Evolutionary conservation across 2,329 filamentous ascomycete species (phyloP), one percentile per base, ranked within the genome.

Genomic region (Verticillium tricorpus): DNA sequence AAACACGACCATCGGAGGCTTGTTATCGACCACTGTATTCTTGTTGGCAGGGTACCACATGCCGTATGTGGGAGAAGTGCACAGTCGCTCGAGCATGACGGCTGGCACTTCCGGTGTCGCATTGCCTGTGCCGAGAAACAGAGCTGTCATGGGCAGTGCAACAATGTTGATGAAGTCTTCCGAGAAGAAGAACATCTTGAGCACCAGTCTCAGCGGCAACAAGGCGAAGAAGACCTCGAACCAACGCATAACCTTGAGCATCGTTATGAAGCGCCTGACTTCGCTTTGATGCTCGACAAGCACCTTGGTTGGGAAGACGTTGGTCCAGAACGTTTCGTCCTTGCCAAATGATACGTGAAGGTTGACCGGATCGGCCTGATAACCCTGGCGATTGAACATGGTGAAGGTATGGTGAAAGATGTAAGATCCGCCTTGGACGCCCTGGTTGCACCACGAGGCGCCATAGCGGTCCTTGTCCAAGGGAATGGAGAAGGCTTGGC

Each of bases 121-220:
- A 63, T 90, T 90, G 2, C 88, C 87, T 0, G 88, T 90, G 1
- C 89, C 89, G 0, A 91, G 76, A 69, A 91, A 90, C 6, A 76
- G 67, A 1, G 74, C 74, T 2, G 74, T 75, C 73, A 76, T 76
- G 7, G 74, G 73, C 0, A 91, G 75, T 0, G 89, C 88, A 31
- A 90, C 80, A 72, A 90, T 84, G 67, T 90, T 87, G 19, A 82
- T 82, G 67, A 91, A 91, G 60, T 89, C 87, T 9, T 83, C 78
- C 45, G 81, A 87, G 72, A 90, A 90, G 56, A 82, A 76, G 72
- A 89, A 90, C 57, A 90, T 73, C 67, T 83, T 84, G 68, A 90
- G 79, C 65, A 90, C 78, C 6, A 84, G 72, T 65, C 84, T 85
- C 67, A 91, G 84, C 0, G 85, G 85, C 12, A 87, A 70, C 9